These are phyloP conservation scores for Lumnitzera littorea DNA, from an alignment of 345 rosid species.

Conservation along the genomic window DNA sequence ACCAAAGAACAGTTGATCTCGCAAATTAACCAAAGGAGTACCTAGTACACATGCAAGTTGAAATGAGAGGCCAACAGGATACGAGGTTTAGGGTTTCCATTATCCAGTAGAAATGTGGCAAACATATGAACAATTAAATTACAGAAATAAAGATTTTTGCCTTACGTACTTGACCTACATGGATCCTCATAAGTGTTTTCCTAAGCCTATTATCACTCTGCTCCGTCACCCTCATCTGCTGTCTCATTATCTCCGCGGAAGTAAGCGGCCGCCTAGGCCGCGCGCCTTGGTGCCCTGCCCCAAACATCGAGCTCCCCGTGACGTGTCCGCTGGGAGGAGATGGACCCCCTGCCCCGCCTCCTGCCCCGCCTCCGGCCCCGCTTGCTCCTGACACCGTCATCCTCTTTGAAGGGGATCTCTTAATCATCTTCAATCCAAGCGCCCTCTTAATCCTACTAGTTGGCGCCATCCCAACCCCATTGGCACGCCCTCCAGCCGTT, in stretches of 20 bases:
- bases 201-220: conserved; percentile 76
- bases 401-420: conserved; percentile 61
- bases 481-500: conserved; percentile 11
- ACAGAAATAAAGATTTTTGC: not conserved
- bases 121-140: not conserved
- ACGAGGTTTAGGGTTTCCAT: not conserved
- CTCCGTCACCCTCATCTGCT: conserved; percentile 89
- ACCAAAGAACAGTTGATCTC: too few species aligned
- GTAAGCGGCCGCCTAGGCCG: conserved; percentile 70
- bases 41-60: too few species aligned
- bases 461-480: conserved; percentile 60
- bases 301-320: conserved; percentile 26
- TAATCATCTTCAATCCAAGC: conserved; percentile 68
- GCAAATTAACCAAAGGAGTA: too few species aligned
- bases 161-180: conserved; percentile 81
- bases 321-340: conserved; percentile 30
- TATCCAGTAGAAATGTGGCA: not conserved
- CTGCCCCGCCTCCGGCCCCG: conserved; percentile 18
- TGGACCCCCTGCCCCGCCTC: conserved; percentile 27
- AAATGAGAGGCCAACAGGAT: too few species aligned
- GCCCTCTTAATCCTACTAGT: conserved; percentile 68
- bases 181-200: conserved; percentile 79
- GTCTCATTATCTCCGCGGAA: conserved; percentile 91
- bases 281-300: conserved; percentile 1
- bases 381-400: conserved; percentile 11